Evolutionary conservation across 2,329 filamentous ascomycete genomes (phyloP), one percentile per base, ranked within the genome.

Genomic region (Fragosphaeria purpurea): DNA sequence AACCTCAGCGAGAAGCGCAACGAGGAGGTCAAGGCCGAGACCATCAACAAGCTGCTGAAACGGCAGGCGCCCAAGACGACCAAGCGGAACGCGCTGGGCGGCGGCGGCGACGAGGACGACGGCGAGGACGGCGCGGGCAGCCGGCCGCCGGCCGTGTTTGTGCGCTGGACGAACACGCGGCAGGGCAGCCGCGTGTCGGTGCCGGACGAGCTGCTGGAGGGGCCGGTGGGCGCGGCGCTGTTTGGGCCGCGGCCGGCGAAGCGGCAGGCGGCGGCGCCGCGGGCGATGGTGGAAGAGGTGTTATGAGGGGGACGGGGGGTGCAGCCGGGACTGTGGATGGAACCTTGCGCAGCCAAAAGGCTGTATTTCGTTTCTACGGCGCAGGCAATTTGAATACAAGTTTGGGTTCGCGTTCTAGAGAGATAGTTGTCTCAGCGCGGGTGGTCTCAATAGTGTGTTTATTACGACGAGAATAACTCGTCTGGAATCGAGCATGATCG

Each of bases 1-100:
- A 82, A 82, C 57, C 69, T 81, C n/a, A 80, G 77, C 58, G 78
- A 82, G 56, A 82, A 82, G 66, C 75, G 78, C 46, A 81, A 77
- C 54, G 78, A 82, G 54, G 78, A 82, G 65, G 77, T 82, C 63
- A 81, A 80, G 73, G 87, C 88, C 78, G 87, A 91, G 72, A 93
- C 87, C 0, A 91, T 93, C 76, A 90, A 93, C 72, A 89, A 90
- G 61, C 80, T 93, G 2, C 79, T 93, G 48, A 89, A 89, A 67
- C 89, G 90, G 63, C 87, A 90, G 64, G 85, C 86, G 1, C 83
- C 86, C 31, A 90, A 91, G 66, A 80, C 79, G 13, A 59, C 53
- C 51, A 83, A 77, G 57, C 71, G 73, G 56, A 78, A 76, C 57
- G 73, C 65, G 62, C 43, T 66, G 56, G 49, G 63, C 50, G 76